These are phyloP conservation scores for Metschnikowia kofuensis DNA, from an alignment of 805 yeast genomes.

Conservation along the genomic window DNA sequence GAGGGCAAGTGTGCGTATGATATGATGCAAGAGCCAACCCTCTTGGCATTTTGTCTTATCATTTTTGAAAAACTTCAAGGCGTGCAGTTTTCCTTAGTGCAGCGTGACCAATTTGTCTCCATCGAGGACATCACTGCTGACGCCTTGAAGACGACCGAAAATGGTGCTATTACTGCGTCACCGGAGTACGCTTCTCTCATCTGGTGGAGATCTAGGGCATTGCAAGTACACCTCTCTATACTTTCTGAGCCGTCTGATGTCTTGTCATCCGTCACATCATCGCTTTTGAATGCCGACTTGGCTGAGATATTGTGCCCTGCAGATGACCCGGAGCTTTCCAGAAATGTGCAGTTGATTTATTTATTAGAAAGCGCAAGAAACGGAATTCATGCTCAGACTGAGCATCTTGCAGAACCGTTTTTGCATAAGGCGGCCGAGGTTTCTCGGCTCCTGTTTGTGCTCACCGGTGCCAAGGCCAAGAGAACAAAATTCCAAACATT, in stretches of 20 bases:
- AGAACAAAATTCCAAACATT: constrained; percentile 78
- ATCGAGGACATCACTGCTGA: constrained; percentile 26
- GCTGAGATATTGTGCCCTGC: constrained; percentile 27
- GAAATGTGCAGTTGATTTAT: constrained; percentile 44
- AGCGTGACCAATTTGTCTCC: constrained; percentile 21
- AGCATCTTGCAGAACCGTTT: constrained; percentile 55
- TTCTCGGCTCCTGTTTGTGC: constrained; percentile 57
- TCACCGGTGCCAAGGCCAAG: constrained; percentile 88
- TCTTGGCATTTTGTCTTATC: constrained; percentile 27
- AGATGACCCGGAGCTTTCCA: constrained; percentile 26
- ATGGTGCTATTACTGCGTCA: constrained; percentile 17
- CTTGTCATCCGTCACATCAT: constrained; percentile 40
- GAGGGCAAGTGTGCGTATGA: constrained; percentile 75
- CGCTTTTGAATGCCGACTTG: constrained; percentile 34
- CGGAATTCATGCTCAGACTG: constrained; percentile 61
- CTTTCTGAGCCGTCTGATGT: constrained; percentile 59
- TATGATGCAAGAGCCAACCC: constrained; percentile 37
- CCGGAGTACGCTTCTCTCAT: constrained; percentile 46
- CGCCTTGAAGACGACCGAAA: constrained; percentile 8
- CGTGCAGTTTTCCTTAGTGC: constrained; percentile 42
- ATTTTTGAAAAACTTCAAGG: constrained; percentile 43
- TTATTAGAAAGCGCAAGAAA: constrained; percentile 68
- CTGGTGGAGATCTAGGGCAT: constrained; percentile 78
- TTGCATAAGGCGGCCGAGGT: constrained; percentile 54
- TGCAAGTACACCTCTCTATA: constrained; percentile 63